Evolutionary conservation across 2,329 filamentous ascomycete genomes (phyloP).

Genomic region (Botrytis deweyae): DNA sequence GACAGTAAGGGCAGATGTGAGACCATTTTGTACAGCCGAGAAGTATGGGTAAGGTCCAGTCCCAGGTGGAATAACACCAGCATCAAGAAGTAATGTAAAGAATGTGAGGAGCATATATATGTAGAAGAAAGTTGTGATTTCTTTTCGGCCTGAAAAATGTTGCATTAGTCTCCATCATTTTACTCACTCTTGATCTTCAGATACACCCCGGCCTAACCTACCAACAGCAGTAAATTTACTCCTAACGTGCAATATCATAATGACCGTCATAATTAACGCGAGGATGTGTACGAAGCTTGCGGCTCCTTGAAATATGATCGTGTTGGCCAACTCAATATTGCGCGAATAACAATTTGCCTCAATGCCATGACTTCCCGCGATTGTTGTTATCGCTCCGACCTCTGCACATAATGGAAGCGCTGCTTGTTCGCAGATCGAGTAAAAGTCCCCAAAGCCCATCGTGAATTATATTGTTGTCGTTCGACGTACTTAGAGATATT

Average conservation of each 20-base stretch:
- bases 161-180: slow-evolving; percentile 25
- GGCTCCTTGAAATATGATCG: slow-evolving; percentile 94
- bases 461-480: slow-evolving; percentile 20
- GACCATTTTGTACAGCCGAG: slow-evolving; percentile 79
- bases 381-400: slow-evolving; percentile 71
- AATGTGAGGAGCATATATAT: slow-evolving; percentile 89
- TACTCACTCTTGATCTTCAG: neutral
- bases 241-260: slow-evolving; percentile 96
- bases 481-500: slow-evolving; percentile 23
- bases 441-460: slow-evolving; percentile 92
- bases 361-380: slow-evolving; percentile 71
- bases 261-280: slow-evolving; percentile 85
- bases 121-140: slow-evolving; percentile 91
- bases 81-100: slow-evolving; percentile 85
- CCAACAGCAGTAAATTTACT: slow-evolving; percentile 98
- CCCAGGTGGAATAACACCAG: slow-evolving; percentile 84
- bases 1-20: slow-evolving; percentile 81
- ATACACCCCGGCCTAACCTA: slow-evolving; percentile 47
- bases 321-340: slow-evolving; percentile 95
- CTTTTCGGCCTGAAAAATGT: slow-evolving; percentile 54
- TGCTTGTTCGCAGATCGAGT: slow-evolving; percentile 78
- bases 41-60: slow-evolving; percentile 86
- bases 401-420: slow-evolving; percentile 84
- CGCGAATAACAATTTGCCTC: slow-evolving; percentile 90
- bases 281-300: slow-evolving; percentile 90